These are phyloP conservation scores for Pseudonitzschia multistriata DNA, from an alignment of 108 stramenopile genomes.

Conservation along the genomic window DNA sequence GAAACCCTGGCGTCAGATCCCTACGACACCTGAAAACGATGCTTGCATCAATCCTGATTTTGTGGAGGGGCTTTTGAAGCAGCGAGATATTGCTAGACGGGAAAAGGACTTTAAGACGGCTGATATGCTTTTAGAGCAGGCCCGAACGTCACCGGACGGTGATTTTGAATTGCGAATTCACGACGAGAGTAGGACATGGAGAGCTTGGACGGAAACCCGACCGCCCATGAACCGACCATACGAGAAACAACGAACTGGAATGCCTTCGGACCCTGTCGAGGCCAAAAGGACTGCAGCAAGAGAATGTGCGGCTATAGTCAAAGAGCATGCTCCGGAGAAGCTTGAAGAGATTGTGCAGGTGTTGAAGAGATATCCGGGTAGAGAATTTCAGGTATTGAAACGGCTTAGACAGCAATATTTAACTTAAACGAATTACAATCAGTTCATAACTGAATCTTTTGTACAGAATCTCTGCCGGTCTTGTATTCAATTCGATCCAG, in stretches of 20 bases:
- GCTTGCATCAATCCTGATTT: conserved; percentile 69
- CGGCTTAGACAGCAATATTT: conserved; percentile 62
- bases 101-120: conserved; percentile 80
- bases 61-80: conserved; percentile 58
- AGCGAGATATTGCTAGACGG: conserved; percentile 73
- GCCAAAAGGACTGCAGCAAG: conserved; percentile 38
- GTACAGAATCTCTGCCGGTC: no score
- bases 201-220: conserved; percentile 73
- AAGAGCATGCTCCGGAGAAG: conserved; percentile 67
- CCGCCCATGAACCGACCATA: conserved; percentile 36
- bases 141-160: conserved; percentile 58
- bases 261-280: conserved; percentile 7
- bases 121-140: conserved; percentile 69
- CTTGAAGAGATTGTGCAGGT: conserved; percentile 59
- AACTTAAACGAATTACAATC: no score
- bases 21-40: conserved; percentile 77
- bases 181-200: conserved; percentile 82
- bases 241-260: not conserved
- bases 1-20: conserved; percentile 74
- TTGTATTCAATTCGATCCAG: no score
- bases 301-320: conserved; percentile 61
- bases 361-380: conserved; percentile 65
- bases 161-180: conserved; percentile 70
- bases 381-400: conserved; percentile 72
- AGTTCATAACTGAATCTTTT: no score